Percentiles rank a stretch among this genome's conserved stretches.
Conservation (phyloP, 495 filamentous ascomycete genomes). For the Penicillium desertorum region DNA sequence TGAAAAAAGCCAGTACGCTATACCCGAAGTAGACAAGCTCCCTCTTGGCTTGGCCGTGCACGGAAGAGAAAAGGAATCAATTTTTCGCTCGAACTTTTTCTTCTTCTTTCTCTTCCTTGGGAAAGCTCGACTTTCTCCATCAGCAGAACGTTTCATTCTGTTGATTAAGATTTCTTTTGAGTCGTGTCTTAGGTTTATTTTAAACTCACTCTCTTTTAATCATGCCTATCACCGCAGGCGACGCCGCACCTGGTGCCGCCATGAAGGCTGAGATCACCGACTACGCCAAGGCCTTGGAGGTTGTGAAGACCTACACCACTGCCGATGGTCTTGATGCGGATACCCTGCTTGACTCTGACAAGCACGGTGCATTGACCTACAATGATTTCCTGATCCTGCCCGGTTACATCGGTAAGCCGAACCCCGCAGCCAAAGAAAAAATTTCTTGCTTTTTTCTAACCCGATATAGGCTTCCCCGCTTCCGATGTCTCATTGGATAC, state of each 20-base stretch:
- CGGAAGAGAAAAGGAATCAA: slow-evolving; percentile 39
- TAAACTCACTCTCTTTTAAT: slow-evolving; percentile 35
- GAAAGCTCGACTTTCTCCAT: slow-evolving; percentile 56
- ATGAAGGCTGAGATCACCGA: slow-evolving; percentile 54
- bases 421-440: slow-evolving; percentile 11
- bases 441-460: neutral
- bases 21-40: slow-evolving; percentile 19
- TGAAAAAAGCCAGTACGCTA: slow-evolving; percentile 22
- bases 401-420: slow-evolving; percentile 61
- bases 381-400: slow-evolving; percentile 71
- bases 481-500: slow-evolving; percentile 86
- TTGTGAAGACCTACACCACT: slow-evolving; percentile 68
- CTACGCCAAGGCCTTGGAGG: slow-evolving; percentile 68
- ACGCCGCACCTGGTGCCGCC: slow-evolving; percentile 41
- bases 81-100: slow-evolving; percentile 42
- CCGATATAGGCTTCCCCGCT: slow-evolving; percentile 72
- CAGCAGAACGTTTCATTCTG: slow-evolving; percentile 51
- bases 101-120: slow-evolving; percentile 55
- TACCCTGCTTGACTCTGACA: slow-evolving; percentile 81
- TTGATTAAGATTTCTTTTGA: slow-evolving; percentile 38
- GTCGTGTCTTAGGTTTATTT: slow-evolving; percentile 12
- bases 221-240: slow-evolving; percentile 73
- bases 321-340: slow-evolving; percentile 82
- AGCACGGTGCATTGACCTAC: slow-evolving; percentile 85
- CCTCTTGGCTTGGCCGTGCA: slow-evolving; percentile 19